Conservation (phyloP, 495 filamentous ascomycete genomes). For the Rhizodiscina lignyota region DNA sequence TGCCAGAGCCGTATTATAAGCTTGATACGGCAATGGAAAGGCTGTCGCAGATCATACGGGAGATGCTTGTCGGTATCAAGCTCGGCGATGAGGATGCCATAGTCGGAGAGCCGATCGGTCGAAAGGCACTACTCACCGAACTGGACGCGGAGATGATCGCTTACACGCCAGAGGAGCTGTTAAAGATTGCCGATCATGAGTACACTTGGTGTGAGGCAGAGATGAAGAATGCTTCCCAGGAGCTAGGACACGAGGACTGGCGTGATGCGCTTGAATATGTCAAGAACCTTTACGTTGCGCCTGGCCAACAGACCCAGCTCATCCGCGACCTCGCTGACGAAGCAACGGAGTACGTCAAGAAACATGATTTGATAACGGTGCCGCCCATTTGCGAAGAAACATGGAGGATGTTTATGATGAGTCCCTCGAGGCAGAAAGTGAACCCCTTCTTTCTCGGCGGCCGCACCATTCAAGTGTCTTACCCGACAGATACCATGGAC, state of each 20-base stretch:
- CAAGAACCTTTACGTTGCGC: constrained; percentile 31
- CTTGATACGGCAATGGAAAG: constrained; percentile 17
- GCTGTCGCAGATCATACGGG: constrained; percentile 16
- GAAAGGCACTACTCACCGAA: constrained; percentile 24
- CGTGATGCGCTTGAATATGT: constrained; percentile 31
- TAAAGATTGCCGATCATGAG: constrained; percentile 27
- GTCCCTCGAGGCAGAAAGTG: constrained; percentile 27
- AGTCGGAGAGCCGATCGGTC: constrained; percentile 33
- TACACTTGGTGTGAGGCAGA: constrained; percentile 27
- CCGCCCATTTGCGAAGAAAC: constrained; percentile 30
- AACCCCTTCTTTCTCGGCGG: too few relatives aligned
- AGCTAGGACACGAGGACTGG: constrained; percentile 23
- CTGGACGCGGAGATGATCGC: constrained; percentile 29
- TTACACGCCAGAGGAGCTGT: constrained; percentile 31
- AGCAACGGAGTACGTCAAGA: constrained; percentile 24
- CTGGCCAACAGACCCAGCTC: constrained; percentile 29
- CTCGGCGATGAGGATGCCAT: constrained; percentile 25
- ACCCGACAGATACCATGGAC: too few relatives aligned
- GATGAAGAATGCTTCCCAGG: constrained; percentile 22
- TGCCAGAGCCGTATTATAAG: constrained; percentile 19
- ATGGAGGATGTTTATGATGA: constrained; percentile 36
- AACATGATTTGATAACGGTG: constrained; percentile 32
- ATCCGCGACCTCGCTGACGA: constrained; percentile 26
- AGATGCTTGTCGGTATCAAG: constrained; percentile 25
- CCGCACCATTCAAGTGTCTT: too few relatives aligned